Percentiles rank a stretch among this genome's conserved stretches.
Evolutionary conservation across 2,329 filamentous ascomycete species (phyloP).

Genomic region (Camptophora hylomeconis): DNA sequence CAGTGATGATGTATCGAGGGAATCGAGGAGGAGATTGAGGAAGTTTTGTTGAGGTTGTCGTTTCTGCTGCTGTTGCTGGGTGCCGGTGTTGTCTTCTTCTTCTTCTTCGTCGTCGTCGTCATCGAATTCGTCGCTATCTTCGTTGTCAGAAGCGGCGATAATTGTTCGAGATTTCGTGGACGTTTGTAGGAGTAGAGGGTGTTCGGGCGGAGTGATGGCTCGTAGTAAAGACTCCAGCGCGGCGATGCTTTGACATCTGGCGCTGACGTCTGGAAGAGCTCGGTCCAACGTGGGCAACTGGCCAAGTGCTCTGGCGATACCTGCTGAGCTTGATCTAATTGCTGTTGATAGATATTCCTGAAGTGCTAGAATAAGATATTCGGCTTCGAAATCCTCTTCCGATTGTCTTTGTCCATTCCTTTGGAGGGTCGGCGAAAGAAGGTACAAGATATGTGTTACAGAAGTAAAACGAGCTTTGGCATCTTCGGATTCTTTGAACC

Average conservation of each 20-base stretch:
- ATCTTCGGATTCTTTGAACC: conserved; percentile 54
- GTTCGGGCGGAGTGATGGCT: conserved; percentile 50
- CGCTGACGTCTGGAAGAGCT: conserved; percentile 66
- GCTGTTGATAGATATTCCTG: conserved; percentile 73
- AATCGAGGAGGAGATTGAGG: conserved; percentile 56
- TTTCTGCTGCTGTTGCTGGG: too few species aligned
- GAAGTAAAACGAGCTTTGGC: conserved; percentile 60
- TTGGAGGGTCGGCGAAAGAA: conserved; percentile 56
- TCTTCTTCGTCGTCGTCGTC: conserved; percentile 5
- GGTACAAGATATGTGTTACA: conserved; percentile 63
- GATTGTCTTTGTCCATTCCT: conserved; percentile 20
- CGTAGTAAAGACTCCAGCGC: conserved; percentile 69
- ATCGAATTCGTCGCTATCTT: conserved; percentile 6
- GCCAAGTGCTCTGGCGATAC: conserved; percentile 61
- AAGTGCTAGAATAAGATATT: conserved; percentile 60
- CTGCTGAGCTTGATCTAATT: conserved; percentile 63
- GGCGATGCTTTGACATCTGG: conserved; percentile 81
- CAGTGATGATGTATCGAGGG: conserved; percentile 78
- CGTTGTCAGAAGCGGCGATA: too few species aligned
- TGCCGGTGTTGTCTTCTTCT: conserved; percentile 3
- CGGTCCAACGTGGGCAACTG: conserved; percentile 72
- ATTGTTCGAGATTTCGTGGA: conserved; percentile 8
- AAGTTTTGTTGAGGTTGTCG: conserved; percentile 37
- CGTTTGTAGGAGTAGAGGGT: conserved; percentile 44
- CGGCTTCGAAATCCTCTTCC: conserved; percentile 46